Evolutionary conservation across 179 eudicot species (phyloP).

Genomic region (Silene coronaria): DNA sequence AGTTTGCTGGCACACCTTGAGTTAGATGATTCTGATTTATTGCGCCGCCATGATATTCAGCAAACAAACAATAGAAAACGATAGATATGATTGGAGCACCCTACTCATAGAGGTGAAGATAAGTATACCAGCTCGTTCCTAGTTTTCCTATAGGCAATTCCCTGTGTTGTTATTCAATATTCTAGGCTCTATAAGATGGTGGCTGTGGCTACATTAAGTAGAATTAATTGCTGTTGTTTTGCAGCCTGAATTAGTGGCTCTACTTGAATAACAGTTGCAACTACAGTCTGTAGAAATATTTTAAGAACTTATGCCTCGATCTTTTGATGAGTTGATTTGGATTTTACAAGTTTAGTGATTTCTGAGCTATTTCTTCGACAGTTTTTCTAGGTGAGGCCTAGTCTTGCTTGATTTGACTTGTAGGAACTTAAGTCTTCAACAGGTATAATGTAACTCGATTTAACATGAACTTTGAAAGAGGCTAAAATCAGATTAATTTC

Average conservation of each 20-base stretch:
- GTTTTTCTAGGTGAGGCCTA: neutral
- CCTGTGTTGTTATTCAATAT: neutral
- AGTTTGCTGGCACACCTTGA: conserved; percentile 28
- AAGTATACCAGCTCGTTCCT: conserved; percentile 5
- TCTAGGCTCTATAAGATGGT: neutral
- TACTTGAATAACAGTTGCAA: conserved; percentile 13
- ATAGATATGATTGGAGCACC: conserved; percentile 11
- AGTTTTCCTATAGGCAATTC: neutral
- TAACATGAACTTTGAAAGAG: neutral
- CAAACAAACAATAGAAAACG: conserved; percentile 22
- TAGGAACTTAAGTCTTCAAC: neutral
- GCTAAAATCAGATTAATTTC: neutral
- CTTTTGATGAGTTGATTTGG: neutral
- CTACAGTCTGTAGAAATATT: conserved; percentile 13
- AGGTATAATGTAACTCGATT: neutral
- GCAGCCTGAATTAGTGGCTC: conserved; percentile 10
- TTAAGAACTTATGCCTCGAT: neutral
- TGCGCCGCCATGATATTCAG: conserved; percentile 18
- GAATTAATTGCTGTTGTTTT: neutral
- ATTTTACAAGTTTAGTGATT: neutral
- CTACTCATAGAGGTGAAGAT: neutral
- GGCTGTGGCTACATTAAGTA: neutral
- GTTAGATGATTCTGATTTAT: conserved; percentile 25
- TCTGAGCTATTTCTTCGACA: neutral
- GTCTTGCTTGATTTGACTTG: neutral